Evolutionary conservation across 352 stramenopile species (phyloP), one percentile per base, ranked within the genome.

Genomic region (Pythium periplocum): DNA sequence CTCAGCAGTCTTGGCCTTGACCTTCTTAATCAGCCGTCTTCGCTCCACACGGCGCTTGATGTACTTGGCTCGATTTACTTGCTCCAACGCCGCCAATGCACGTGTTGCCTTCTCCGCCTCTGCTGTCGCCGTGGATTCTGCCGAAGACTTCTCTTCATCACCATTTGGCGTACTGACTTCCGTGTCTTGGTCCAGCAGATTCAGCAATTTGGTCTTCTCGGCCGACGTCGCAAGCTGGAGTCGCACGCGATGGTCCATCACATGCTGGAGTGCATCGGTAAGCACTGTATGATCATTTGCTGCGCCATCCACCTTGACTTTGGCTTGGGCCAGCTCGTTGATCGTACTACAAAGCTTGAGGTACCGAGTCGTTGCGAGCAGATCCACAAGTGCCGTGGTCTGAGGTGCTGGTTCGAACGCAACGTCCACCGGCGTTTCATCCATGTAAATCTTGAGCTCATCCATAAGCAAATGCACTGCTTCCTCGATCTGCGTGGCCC

Each of bases 291-390:
- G 40, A 45, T 51, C 51, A 33, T 51, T 57, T 0, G 57, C 33
- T 30, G 26, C 6, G 4, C 33, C 53, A 3, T 73, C 64, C 4
- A 48, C 51, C 55, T 72, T 73, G 4, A 83, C 62, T 17, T 80
- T 69, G 26, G 82, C 68, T 40, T 89, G 78, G 4, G 81, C 81
- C 6, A 91, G 71, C 33, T 88, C 78, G 52, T 83, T 89, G 45
- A 89, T 86, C 4, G 78, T 76, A 56, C 71, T 82, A 43, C 85
- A 78, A 45, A 91, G 34, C 49, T 87, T 87, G 45, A 91, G 48
- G 64, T 87, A 75, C 0, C 81, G 76, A 51, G 81, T 84, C 0
- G 76, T 91, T 11, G 81, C 85, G 44, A 88, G 57, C 38, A 89
- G 68, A 60, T 91, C 76, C 33, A 88, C 62, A 30, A 91, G 69